phyloP scores from a whole-genome alignment of 2,329 filamentous ascomycete genomes.

The Zalaria sp. region DNA sequence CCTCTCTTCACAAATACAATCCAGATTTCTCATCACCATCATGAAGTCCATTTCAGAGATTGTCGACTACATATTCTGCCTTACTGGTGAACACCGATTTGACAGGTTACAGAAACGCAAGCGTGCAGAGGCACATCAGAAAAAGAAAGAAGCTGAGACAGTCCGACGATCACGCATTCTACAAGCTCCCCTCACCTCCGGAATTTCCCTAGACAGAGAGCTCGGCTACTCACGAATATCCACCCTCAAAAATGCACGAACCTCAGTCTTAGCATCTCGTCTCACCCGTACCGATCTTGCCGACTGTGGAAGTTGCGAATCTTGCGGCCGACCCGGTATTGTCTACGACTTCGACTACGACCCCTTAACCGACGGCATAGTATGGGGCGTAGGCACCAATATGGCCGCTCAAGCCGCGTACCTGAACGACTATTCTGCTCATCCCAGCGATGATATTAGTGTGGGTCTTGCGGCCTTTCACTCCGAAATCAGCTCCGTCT shows the following conservation, averaged over 20 bases:
- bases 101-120: conserved; percentile 5
- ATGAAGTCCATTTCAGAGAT: too few species aligned
- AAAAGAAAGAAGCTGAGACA: conserved; percentile 4
- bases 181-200: neutral
- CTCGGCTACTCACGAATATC: conserved; percentile 2
- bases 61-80: too few species aligned
- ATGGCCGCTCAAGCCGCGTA: neutral
- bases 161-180: conserved; percentile 3
- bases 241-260: conserved; percentile 3
- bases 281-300: too few species aligned
- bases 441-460: neutral
- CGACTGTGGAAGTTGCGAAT: conserved; percentile 3
- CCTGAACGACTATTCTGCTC: neutral
- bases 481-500: conserved; percentile 1
- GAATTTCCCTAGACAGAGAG: conserved; percentile 4
- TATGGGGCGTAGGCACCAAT: conserved; percentile 2
- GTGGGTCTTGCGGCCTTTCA: conserved; percentile 3
- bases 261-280: neutral
- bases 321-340: conserved; percentile 4
- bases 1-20: too few species aligned
- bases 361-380: neutral
- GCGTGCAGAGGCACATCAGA: neutral
- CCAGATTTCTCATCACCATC: too few species aligned
- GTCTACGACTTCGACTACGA: conserved; percentile 5
- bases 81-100: too few species aligned